Conservation (phyloP, 2,329 filamentous ascomycete genomes). For the Colletotrichum australisinense region DNA sequence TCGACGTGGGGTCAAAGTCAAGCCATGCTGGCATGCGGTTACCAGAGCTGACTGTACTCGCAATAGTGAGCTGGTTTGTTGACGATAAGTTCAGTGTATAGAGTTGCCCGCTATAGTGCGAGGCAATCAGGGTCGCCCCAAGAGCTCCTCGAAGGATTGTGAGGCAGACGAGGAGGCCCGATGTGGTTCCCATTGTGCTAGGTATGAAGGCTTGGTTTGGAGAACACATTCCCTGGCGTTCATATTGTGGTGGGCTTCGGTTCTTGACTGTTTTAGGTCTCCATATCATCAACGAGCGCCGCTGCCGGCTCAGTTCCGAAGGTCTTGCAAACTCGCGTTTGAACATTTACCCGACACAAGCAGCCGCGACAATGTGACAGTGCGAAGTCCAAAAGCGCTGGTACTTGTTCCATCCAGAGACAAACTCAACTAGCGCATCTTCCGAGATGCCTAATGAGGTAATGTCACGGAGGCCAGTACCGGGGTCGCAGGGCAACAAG, state of each 20-base stretch:
- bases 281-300: neutral
- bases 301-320: neutral
- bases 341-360: neutral
- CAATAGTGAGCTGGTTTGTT: conserved; percentile 42
- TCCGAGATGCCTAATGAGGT: conserved; percentile 8
- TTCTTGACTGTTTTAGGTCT: neutral
- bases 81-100: conserved; percentile 47
- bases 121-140: conserved; percentile 46
- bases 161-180: neutral
- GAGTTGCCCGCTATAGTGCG: conserved; percentile 53
- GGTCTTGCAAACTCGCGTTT: neutral
- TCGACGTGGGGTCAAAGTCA: conserved; percentile 44
- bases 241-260: neutral
- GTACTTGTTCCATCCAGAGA: neutral
- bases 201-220: neutral
- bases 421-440: neutral
- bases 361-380: neutral
- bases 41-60: conserved; percentile 44
- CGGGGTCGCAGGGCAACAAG: neutral
- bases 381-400: neutral
- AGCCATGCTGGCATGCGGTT: conserved; percentile 53
- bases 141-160: neutral
- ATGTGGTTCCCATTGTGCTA: neutral
- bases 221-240: neutral
- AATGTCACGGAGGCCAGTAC: neutral